Base-by-base conservation (phyloP, 306 rosid species). In the Pueraria montana region DNA sequence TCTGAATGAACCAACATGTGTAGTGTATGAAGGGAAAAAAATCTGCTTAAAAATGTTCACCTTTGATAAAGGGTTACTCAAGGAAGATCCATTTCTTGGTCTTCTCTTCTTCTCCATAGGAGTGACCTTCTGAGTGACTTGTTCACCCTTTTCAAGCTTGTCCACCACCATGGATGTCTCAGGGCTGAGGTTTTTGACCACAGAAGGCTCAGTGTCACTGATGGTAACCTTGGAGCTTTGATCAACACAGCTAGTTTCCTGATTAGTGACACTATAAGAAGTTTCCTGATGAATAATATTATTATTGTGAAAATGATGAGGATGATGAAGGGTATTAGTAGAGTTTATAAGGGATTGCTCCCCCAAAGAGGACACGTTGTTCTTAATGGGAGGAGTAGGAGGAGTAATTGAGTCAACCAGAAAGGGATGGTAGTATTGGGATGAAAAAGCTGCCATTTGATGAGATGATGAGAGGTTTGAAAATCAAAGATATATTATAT, bases 371-470 rank as follows among this genome's bases (percentile, higher is more conserved):
- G 88, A 79, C 42, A 64, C 11, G 36, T 61, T n/a, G 36, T 61
- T n/a, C 18, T 83, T 74, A 56, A 50, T 55, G 42, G 85, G 80
- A 66, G 72, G 24, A 36, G 49, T 66, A n/a, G 72, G 24, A 36
- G 49, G 38, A n/a, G 32, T 27, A 34, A 17, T 9, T 11, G 55
- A 80, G 89, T 92, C 91, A 81, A 87, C 80, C 67, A 84, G 85
- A 84, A 87, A 84, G 34, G 94, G 86, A 40, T 80, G 89, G 83
- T 79, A 77, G 83, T 79, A 75, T 32, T 86, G 91, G 83, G 68
- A 78, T 45, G 95, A 80, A 86, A 89, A 92, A 76, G 98, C 91
- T 88, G 92, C 97, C 98, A 94, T 93, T 30, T 83, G 26, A 72
- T n/a, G 38, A 72, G 58, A 34, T 27, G 40, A 34, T 34, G 8